Base-by-base conservation (phyloP, 1,139 yeast species). In the Suhomyces chickasaworum region DNA sequence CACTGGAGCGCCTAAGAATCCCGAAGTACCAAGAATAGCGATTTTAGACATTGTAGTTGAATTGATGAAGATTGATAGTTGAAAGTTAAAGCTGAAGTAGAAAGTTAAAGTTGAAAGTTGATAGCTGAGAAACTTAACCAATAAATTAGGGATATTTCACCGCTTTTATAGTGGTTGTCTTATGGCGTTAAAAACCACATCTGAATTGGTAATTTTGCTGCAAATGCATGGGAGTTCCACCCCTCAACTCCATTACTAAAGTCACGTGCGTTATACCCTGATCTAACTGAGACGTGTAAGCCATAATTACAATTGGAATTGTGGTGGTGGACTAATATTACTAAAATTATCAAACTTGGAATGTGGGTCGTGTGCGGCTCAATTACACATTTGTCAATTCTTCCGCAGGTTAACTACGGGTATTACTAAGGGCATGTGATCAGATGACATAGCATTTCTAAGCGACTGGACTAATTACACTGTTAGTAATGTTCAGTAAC, bases 11-110 rank as follows among this genome's bases (percentile, higher is more conserved):
- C 84, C 86, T 39, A 83, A 64, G 51, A 63, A 52, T 27, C 89
- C 88, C 48, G 73, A 68, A 41, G 74, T 57, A 35, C 88, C 87
- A 49, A 78, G 58, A 46, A 83, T 61, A 29, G 84, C 87, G 54
- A 83, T 63, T 39, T 72, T 46, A 35, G 41, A 22, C 47, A 44
- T 44, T 37, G 35, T 37, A 30, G 13, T 21, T 6, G 15, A 8
- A 22, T 13, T n/a, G n/a, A n/a, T n/a, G n/a, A n/a, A n/a, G 12
- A 25, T 3, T 25, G 27, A 12, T 10, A 7, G 38, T 35, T 1
- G 7, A n/a, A 9, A 18, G 22, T 18, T 7, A 23, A 32, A 25
- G n/a, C 22, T 20, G 22, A 7, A 20, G 9, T 9, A 25, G n/a
- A n/a, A n/a, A n/a, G n/a, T n/a, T n/a, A n/a, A n/a, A n/a, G n/a